Base-by-base conservation (phyloP, 108 stramenopile species). In the Seminavis robusta region DNA sequence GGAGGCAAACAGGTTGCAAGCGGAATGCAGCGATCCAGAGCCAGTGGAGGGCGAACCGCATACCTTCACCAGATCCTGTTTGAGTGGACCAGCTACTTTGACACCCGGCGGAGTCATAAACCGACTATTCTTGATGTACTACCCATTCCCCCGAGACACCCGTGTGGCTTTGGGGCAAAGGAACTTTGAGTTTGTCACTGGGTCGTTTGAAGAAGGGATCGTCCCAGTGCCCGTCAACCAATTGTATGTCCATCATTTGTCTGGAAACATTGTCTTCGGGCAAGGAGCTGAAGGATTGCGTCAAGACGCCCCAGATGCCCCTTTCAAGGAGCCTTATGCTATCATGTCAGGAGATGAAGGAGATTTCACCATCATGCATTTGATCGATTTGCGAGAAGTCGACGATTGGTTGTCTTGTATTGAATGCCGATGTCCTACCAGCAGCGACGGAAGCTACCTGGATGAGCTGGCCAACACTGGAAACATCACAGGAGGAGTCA, bases 211-310 rank as follows among this genome's bases (percentile, higher is more conserved):
- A n/a, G n/a, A n/a, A n/a, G 59, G 59, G 4, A 20, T 61, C 5
- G 32, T 6, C 13, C 59, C 59, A 23, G 47, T 50, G 11, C 48
- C 59, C 6, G 26, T 61, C 17, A 61, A 61, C 50, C 59, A 50
- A 50, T 34, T 61, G 13, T 61, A 61, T 30, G 49, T 61, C 48
- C 59, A 61, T 50, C 59, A 61, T 51, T 30, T 61, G 13, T 61
- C 59, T 20, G 59, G 59, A 21, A 7, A 19, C 5, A 20, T 48
- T 25, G 41, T 61, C 4, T 50, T 61, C n/a, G 59, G 59, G 10
- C 59, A 61, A 36, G 59, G 59, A 20, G 13, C 59, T 4, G 59
- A 61, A 33, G 59, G 59, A 16, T 26, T 50, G 17, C 59, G 59
- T 27, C 9, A 48, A 8, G 15, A 25, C 7, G 49, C 13, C 19